Conservation (phyloP, 2,329 filamentous ascomycete genomes). For the Calonectria henricotiae region DNA sequence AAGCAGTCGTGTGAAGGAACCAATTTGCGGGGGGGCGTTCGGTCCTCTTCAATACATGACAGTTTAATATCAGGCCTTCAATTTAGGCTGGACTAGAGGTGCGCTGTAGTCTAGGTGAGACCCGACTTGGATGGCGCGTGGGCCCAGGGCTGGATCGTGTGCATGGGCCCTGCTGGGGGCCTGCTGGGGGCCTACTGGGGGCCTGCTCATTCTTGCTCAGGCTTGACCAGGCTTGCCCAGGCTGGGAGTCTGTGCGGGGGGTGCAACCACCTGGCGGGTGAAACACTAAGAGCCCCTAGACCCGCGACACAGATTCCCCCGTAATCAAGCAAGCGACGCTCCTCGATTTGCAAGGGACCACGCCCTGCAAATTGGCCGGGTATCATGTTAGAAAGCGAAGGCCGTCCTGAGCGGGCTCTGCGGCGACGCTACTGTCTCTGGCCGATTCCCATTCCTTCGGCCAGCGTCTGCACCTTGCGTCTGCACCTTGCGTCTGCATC, state of each 20-base stretch:
- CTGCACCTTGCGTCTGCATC: constrained; percentile 3
- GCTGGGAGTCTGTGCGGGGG: constrained; percentile 28
- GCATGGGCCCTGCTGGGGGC: neutral
- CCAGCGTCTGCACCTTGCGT: neutral
- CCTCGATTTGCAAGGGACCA: constrained; percentile 31
- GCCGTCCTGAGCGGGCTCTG: constrained; percentile 3
- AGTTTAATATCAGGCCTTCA: constrained; percentile 9
- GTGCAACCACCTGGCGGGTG: constrained; percentile 19
- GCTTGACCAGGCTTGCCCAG: neutral
- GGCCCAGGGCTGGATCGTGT: constrained; percentile 6
- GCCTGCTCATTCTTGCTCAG: neutral
- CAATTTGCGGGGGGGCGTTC: constrained; percentile 16
- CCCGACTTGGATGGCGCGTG: constrained; percentile 16
- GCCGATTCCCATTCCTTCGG: neutral
- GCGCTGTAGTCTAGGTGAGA: constrained; percentile 11
- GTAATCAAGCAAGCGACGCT: constrained; percentile 31
- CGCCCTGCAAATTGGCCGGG: constrained; percentile 20
- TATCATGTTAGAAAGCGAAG: constrained; percentile 31
- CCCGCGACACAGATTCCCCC: constrained; percentile 31
- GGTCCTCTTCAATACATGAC: constrained; percentile 8
- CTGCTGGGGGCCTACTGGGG: neutral
- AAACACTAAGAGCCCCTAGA: constrained; percentile 27
- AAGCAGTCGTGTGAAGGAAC: neutral
- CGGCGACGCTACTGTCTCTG: constrained; percentile 5
- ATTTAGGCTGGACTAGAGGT: constrained; percentile 15